Evolutionary conservation across 2,329 filamentous ascomycete genomes (phyloP), one percentile per base, ranked within the genome.

Genomic region (Colletotrichum siamense): DNA sequence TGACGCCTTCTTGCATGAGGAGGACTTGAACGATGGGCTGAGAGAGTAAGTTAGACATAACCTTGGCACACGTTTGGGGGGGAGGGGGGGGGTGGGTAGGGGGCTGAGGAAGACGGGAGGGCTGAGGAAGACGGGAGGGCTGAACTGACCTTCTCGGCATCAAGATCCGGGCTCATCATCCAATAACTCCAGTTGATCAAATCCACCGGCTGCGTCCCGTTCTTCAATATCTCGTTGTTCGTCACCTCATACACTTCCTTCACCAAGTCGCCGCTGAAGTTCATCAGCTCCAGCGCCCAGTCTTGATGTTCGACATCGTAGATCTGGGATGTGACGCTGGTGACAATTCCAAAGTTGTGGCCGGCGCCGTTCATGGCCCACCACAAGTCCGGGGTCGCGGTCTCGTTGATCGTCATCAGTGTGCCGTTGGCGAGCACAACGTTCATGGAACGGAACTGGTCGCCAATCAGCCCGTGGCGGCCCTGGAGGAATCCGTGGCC

Each of bases 131-230:
- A 39, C 36, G 7, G n/a, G n/a, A 16, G 15, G 15, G 7, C 36
- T 39, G 36, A 39, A 39, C 36, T 39, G 36, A 39, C 36, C 36
- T 39, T 39, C 36, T 39, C 77, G 0, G 88, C 81, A 80, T 90
- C 87, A 7, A 83, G 72, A 16, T 79, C 79, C 6, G 86, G 81
- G 52, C 84, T 82, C 63, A 84, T 84, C 28, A 86, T 80, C 85
- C 86, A 87, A 80, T 88, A 89, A 0, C 85, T 87, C 87, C 86
- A 91, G 80, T 89, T 88, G 77, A 87, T 86, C 28, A 91, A 73
- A 52, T 86, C 87, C 2, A 81, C 76, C 16, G 86, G 84, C 80
- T 88, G 86, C 8, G 83, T 86, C 12, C 85, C 86, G 63, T 86
- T 82, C 36, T 84, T 84, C 10, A 87, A 34, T 18, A 63, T 63